Evolutionary conservation across 306 rosid genomes (phyloP), one percentile per base, ranked within the genome.

Genomic region (Acmispon strigosus): DNA sequence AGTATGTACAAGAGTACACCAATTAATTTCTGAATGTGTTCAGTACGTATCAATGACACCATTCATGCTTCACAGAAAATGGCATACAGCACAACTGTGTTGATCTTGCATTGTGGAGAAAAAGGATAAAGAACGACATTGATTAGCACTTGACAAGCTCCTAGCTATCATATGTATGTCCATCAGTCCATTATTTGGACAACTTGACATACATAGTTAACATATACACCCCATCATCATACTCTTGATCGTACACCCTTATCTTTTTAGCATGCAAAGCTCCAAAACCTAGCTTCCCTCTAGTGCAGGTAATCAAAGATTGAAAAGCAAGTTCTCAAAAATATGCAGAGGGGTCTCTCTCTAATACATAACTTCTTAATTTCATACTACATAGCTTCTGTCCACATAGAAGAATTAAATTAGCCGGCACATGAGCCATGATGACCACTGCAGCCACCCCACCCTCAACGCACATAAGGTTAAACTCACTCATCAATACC

Each of bases 401-500:
- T 81, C 70, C 7, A 7, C 54, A 66, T 62, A 43, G 20, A 36
- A 34, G 37, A 24, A 56, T 39, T 62, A 78, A 51, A 81, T 84
- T 78, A 56, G 77, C 39, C 83, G 77, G 80, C 84, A 78, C 74
- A 81, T 77, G 78, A 77, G 50, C 61, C 80, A 71, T 36, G 42
- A 47, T 5, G 13, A 3, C 47, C 32, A 29, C 54, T 42, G 12
- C 19, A 7, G 54, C 62, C 62, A 58, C 42, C 63, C 48, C 14
- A 42, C 73, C 2, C 51, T 12, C 16, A 47, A 10, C 9, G 19
- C 69, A 57, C 12, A 64, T 76, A 76, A 39, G 15, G 78, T 53
- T 79, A 60, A 78, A 58, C 15, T 13, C 15, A 19, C 41, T 58
- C 68, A 73, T 82, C 24, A 70, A 73, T 59, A 5, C 29, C 32